Evolutionary conservation across 163 green algal genomes (phyloP), one percentile per base, ranked within the genome.

Genomic region (Volvox carteri): DNA sequence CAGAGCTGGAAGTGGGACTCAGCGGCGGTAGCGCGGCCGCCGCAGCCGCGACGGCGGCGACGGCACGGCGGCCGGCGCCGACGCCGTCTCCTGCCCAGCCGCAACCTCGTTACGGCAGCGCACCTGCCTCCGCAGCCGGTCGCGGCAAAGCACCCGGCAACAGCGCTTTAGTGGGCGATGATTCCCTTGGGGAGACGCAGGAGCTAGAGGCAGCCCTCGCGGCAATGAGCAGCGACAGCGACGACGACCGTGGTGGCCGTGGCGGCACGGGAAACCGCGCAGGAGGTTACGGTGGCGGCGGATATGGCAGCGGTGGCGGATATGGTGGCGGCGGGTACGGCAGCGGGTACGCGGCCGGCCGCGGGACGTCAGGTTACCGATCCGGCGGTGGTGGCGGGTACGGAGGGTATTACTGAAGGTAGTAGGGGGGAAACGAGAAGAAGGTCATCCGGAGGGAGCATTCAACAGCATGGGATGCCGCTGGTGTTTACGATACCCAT

Each of bases 311-410:
- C 28, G 78, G 60, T 9, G 62, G 62, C 23, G 42, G 58, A 12
- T 42, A 65, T 4, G 81, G 80, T 33, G 80, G 62, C 3, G 79
- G 58, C n/a, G 79, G 79, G 19, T 86, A 86, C 39, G 78, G 78
- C 6, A 39, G 78, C 25, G 56, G 78, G n/a, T 6, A 23, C 8
- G 65, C n/a, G 33, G 8, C 7, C 37, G 74, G 74, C n/a, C n/a
- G n/a, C n/a, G n/a, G n/a, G n/a, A n/a, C n/a, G n/a, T n/a, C n/a
- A 12, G 74, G 74, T 42, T 65, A 67, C 33, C 41, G 39, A 23
- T 39, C 67, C 1, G 70, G 73, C 4, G 48, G 75, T 19, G 75
- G 75, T 19, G 75, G 75, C 30, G 77, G 77, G 21, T 85, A 85
- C 23, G 77, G 77, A 2, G 77, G 77, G 28, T 85, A 85, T 30